Evolutionary conservation across 805 yeast species (phyloP).

Genomic region (Lachancea nothofagi): DNA sequence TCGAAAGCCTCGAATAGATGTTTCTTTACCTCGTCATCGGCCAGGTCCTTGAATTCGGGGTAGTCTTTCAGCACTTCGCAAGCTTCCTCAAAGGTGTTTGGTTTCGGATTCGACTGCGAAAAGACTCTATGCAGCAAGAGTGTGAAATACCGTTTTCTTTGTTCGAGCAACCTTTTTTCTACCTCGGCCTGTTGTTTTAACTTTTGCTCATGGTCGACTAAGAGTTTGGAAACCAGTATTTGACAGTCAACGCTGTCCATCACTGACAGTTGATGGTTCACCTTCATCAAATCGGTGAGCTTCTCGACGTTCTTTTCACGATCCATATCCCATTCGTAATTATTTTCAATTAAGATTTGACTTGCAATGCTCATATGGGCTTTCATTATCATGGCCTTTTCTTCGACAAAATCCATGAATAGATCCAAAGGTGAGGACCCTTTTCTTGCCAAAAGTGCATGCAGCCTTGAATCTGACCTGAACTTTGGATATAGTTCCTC

Average conservation of each 20-base stretch:
- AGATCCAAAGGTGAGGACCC: slow-evolving; percentile 77
- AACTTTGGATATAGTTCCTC: slow-evolving; percentile 45
- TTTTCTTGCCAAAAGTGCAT: slow-evolving; percentile 60
- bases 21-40: slow-evolving; percentile 26
- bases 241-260: slow-evolving; percentile 29
- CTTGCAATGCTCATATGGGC: slow-evolving; percentile 57
- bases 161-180: slow-evolving; percentile 16
- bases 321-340: slow-evolving; percentile 23
- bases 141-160: slow-evolving; percentile 26
- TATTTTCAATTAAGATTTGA: slow-evolving; percentile 40
- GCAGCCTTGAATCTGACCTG: slow-evolving; percentile 51
- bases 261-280: slow-evolving; percentile 22
- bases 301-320: slow-evolving; percentile 13
- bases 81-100: slow-evolving; percentile 36
- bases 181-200: slow-evolving; percentile 19
- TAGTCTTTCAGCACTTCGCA: slow-evolving; percentile 26
- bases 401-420: slow-evolving; percentile 69
- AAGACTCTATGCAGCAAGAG: slow-evolving; percentile 21
- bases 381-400: slow-evolving; percentile 48
- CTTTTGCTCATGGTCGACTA: slow-evolving; percentile 23
- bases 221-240: slow-evolving; percentile 27
- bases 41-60: slow-evolving; percentile 35
- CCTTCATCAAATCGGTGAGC: slow-evolving; percentile 16
- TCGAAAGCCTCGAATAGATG: slow-evolving; percentile 34
- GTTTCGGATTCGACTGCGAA: slow-evolving; percentile 21